Evolutionary conservation across 2,329 filamentous ascomycete genomes (phyloP).

Genomic region (Tympanopsis confertula): DNA sequence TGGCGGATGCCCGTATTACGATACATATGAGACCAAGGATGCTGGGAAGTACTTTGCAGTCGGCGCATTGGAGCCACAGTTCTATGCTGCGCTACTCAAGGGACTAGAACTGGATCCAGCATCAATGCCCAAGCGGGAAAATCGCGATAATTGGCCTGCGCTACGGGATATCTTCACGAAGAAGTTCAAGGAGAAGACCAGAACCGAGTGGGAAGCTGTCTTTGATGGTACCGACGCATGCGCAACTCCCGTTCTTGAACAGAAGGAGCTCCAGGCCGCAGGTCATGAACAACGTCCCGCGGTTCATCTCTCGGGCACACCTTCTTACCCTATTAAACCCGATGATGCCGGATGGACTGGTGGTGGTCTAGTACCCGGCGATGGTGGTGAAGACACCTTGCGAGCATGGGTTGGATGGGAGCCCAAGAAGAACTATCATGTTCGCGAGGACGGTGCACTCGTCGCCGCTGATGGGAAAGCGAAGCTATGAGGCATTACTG

Average conservation of each 20-base stretch:
- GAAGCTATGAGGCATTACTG: constrained; percentile 26
- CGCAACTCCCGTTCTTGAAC: constrained; percentile 74
- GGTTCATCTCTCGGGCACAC: constrained; percentile 59
- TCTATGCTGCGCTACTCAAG: constrained; percentile 58
- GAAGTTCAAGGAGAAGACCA: constrained; percentile 58
- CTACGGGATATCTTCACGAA: constrained; percentile 48
- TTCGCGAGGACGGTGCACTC: constrained; percentile 39
- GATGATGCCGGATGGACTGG: constrained; percentile 58
- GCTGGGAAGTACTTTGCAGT: constrained; percentile 65
- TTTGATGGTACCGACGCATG: constrained; percentile 91
- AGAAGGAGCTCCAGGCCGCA: constrained; percentile 54
- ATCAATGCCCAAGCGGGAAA: constrained; percentile 38
- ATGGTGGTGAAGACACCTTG: constrained; percentile 62
- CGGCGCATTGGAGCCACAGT: constrained; percentile 81
- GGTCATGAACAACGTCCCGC: constrained; percentile 62
- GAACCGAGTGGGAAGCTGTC: constrained; percentile 69
- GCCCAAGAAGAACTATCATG: constrained; percentile 58
- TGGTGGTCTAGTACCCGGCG: constrained; percentile 47
- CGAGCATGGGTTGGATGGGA: constrained; percentile 68
- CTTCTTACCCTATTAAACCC: constrained; percentile 58
- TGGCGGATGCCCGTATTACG: constrained; percentile 78
- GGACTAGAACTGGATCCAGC: constrained; percentile 48
- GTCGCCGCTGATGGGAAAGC: constrained; percentile 36
- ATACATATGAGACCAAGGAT: constrained; percentile 76
- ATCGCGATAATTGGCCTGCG: constrained; percentile 55